Evolutionary conservation across 768 basidiomycete genomes (phyloP).

Genomic region (Sarcomyxa edulis): DNA sequence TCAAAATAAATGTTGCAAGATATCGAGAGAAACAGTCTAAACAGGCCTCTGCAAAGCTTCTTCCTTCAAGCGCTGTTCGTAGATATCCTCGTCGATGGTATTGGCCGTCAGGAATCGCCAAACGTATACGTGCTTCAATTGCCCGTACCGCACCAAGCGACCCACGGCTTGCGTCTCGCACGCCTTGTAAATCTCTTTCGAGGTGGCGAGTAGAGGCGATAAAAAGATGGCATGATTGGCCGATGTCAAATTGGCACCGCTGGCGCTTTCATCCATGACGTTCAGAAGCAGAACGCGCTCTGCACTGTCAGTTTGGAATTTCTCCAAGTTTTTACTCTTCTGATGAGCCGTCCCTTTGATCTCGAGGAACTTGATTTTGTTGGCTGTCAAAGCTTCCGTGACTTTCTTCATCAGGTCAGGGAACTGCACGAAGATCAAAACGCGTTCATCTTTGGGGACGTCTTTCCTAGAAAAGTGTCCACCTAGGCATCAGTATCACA

Average conservation of each 20-base stretch:
- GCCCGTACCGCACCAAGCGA: constrained; percentile 79
- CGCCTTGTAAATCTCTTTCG: constrained; percentile 81
- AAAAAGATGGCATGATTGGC: constrained; percentile 96
- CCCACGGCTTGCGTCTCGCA: constrained; percentile 83
- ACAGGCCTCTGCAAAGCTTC: too few species aligned
- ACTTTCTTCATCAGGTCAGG: constrained; percentile 91
- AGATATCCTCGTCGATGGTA: constrained; percentile 88
- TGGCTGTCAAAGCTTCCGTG: constrained; percentile 67
- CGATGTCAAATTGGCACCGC: constrained; percentile 86
- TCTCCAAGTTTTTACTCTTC: constrained; percentile 79
- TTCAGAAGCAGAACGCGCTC: constrained; percentile 84
- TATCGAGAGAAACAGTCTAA: too few species aligned
- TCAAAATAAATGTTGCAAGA: too few species aligned
- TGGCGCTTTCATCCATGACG: constrained; percentile 94
- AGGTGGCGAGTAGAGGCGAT: constrained; percentile 79
- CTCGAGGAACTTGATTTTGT: constrained; percentile 73
- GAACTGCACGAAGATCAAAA: constrained; percentile 96
- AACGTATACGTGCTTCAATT: constrained; percentile 73
- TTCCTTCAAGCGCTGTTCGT: constrained; percentile 42
- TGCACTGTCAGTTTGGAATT: constrained; percentile 76
- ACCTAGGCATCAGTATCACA: constrained; percentile 6
- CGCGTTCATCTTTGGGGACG: constrained; percentile 71
- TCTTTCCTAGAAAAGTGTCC: constrained; percentile 44
- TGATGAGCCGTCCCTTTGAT: constrained; percentile 73
- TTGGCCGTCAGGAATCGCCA: constrained; percentile 82